Conservation (phyloP, 139 green algal genomes). For the Spirogloea muscicola region DNA sequence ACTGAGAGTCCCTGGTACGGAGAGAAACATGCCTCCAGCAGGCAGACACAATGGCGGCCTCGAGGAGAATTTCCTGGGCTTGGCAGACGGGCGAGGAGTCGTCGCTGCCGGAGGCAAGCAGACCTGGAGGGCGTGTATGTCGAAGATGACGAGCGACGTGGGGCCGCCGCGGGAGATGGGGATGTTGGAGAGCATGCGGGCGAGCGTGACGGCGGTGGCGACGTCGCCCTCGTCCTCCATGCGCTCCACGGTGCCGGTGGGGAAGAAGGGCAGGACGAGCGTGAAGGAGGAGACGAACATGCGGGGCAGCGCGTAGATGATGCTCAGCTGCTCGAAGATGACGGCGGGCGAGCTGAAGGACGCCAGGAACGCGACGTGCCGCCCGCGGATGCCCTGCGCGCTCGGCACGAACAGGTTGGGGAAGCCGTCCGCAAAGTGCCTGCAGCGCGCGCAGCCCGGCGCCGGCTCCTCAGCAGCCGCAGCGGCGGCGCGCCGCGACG, state of each 20-base stretch:
- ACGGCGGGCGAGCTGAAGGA: conserved; percentile 84
- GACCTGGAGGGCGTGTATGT: conserved; percentile 99
- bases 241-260: conserved; percentile 78
- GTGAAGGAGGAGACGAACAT: conserved; percentile 96
- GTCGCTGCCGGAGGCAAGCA: too few relatives aligned
- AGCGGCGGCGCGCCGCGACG: too few relatives aligned
- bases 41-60: too few relatives aligned
- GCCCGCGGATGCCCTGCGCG: conserved; percentile 81
- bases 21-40: too few relatives aligned
- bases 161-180: conserved; percentile 86
- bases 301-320: conserved; percentile 93
- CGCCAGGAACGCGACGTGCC: conserved; percentile 93
- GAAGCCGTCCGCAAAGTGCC: conserved; percentile 90
- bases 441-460: too few relatives aligned
- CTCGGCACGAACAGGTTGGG: conserved; percentile 97
- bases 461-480: too few relatives aligned
- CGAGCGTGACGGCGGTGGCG: conserved; percentile 90
- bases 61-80: too few relatives aligned
- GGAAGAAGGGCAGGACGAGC: conserved; percentile 97
- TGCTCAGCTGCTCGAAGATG: conserved; percentile 95
- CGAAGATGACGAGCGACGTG: conserved; percentile 91
- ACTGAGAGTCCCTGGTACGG: too few relatives aligned
- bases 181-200: conserved; percentile 92
- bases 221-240: conserved; percentile 61
- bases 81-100: too few relatives aligned